Percentiles rank a stretch among this genome's conserved stretches.
phyloP scores from a whole-genome alignment of 1,139 yeast species.

The Hanseniaspora gamundiae region DNA sequence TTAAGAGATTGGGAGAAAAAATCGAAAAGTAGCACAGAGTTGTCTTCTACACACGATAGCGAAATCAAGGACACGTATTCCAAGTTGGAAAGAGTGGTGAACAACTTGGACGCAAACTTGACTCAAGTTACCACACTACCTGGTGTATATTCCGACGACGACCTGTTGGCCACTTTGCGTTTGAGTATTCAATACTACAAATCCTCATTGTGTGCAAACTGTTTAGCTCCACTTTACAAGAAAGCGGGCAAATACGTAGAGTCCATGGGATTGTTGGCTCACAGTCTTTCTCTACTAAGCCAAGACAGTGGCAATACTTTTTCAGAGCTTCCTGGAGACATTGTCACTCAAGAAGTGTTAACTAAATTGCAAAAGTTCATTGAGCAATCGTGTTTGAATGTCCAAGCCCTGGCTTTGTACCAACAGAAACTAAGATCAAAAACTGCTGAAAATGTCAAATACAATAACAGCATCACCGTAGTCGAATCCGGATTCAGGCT shows the following conservation, averaged over 20 bases:
- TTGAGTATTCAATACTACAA: constrained; percentile 16
- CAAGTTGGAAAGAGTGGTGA: constrained; percentile 21
- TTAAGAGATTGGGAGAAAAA: constrained; percentile 19
- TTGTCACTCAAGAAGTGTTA: constrained; percentile 13
- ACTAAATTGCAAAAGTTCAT: constrained; percentile 10
- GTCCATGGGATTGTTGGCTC: constrained; percentile 20
- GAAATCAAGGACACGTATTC: constrained; percentile 31
- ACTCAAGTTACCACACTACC: constrained; percentile 64
- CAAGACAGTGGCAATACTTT: constrained; percentile 8
- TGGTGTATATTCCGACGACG: constrained; percentile 83
- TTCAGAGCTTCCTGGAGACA: constrained; percentile 13
- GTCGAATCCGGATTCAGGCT: constrained; percentile 40
- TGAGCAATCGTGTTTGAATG: constrained; percentile 16
- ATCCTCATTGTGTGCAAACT: constrained; percentile 14
- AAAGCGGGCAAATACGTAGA: constrained; percentile 18
- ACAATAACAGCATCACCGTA: constrained; percentile 19
- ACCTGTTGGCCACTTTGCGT: constrained; percentile 42
- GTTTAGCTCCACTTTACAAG: constrained; percentile 20
- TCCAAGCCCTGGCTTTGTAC: constrained; percentile 22
- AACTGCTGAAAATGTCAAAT: constrained; percentile 5
- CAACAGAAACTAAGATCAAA: constrained; percentile 14
- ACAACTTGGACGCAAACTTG: constrained; percentile 23
- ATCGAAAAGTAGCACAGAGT: constrained; percentile 1
- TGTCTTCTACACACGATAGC: constrained; percentile 30
- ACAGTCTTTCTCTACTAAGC: constrained; percentile 14